These are phyloP conservation scores for Ashbya aceris DNA, from an alignment of 1,139 yeast species.

Conservation along the genomic window DNA sequence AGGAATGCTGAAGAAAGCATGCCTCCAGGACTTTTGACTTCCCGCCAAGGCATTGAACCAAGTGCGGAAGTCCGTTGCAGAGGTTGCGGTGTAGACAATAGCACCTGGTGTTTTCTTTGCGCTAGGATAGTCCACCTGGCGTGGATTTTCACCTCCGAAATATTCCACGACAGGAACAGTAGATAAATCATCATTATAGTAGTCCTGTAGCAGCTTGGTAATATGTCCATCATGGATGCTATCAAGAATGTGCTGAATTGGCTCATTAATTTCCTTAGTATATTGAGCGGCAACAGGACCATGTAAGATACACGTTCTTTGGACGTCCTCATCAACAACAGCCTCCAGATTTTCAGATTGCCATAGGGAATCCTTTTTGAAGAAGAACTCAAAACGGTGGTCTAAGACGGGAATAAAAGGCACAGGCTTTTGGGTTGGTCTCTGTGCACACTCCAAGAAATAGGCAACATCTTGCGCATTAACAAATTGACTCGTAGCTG, in stretches of 20 bases:
- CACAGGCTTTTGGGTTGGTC: slow-evolving; percentile 90
- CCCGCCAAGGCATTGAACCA: slow-evolving; percentile 89
- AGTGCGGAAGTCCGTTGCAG: slow-evolving; percentile 41
- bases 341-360: slow-evolving; percentile 97
- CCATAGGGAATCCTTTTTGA: slow-evolving; percentile 98
- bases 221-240: slow-evolving; percentile 87
- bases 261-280: slow-evolving; percentile 81
- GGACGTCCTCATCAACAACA: slow-evolving; percentile 91
- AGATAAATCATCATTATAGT: slow-evolving; percentile 59
- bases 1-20: slow-evolving; percentile 72
- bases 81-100: slow-evolving; percentile 40
- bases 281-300: slow-evolving; percentile 98
- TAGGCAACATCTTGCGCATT: slow-evolving; percentile 93
- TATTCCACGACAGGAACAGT: slow-evolving; percentile 82
- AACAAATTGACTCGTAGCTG: slow-evolving; percentile 69
- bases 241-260: slow-evolving; percentile 84
- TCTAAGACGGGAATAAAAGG: slow-evolving; percentile 95
- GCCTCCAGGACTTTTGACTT: slow-evolving; percentile 72
- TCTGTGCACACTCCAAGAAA: slow-evolving; percentile 76
- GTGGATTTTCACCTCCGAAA: slow-evolving; percentile 62
- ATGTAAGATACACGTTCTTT: slow-evolving; percentile 94
- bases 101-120: slow-evolving; percentile 30
- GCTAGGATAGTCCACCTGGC: slow-evolving; percentile 32
- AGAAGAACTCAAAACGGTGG: slow-evolving; percentile 88
- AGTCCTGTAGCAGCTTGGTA: slow-evolving; percentile 54